A percentile compares a stretch with the other conserved stretches of the same genome.
These are phyloP conservation scores for Candida fluviatilis DNA, from an alignment of 805 yeast species.

Conservation along the genomic window DNA sequence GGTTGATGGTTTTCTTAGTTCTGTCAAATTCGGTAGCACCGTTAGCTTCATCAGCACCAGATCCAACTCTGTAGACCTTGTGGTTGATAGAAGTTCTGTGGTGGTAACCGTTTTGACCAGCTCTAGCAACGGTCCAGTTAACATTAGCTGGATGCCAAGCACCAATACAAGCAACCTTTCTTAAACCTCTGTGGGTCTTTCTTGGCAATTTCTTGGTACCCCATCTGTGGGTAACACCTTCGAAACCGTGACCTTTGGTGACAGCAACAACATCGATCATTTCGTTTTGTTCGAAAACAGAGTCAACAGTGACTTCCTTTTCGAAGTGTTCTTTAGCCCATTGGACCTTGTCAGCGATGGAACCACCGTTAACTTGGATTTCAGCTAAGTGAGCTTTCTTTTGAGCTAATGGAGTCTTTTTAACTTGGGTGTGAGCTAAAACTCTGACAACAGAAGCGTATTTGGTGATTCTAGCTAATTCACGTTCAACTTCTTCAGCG, in stretches of 20 bases:
- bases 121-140: slow-evolving; percentile 99
- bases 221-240: slow-evolving; percentile 99
- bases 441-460: slow-evolving; percentile 99
- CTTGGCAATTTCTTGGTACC: slow-evolving; percentile 99
- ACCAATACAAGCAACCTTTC: slow-evolving; percentile 99
- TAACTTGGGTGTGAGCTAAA: slow-evolving; percentile 98
- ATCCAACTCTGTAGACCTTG: slow-evolving; percentile 99
- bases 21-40: slow-evolving; percentile 98
- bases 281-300: slow-evolving; percentile 98
- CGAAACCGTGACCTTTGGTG: slow-evolving; percentile 99
- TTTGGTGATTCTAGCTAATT: slow-evolving; percentile 97
- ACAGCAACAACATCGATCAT: slow-evolving; percentile 98
- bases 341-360: slow-evolving; percentile 93
- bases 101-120: slow-evolving; percentile 99
- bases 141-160: slow-evolving; percentile 99
- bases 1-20: slow-evolving; percentile 99
- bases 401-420: slow-evolving; percentile 98
- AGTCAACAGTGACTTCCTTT: slow-evolving; percentile 93
- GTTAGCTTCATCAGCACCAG: slow-evolving; percentile 88
- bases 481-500: slow-evolving; percentile 86
- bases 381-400: slow-evolving; percentile 99
- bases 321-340: slow-evolving; percentile 99
- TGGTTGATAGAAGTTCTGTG: slow-evolving; percentile 99
- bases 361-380: slow-evolving; percentile 99
- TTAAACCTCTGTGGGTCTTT: slow-evolving; percentile 99